A percentile compares a stretch with the other conserved stretches of the same genome.
phyloP scores from a whole-genome alignment of 768 basidiomycete genomes.

The Mycena indigotica region DNA sequence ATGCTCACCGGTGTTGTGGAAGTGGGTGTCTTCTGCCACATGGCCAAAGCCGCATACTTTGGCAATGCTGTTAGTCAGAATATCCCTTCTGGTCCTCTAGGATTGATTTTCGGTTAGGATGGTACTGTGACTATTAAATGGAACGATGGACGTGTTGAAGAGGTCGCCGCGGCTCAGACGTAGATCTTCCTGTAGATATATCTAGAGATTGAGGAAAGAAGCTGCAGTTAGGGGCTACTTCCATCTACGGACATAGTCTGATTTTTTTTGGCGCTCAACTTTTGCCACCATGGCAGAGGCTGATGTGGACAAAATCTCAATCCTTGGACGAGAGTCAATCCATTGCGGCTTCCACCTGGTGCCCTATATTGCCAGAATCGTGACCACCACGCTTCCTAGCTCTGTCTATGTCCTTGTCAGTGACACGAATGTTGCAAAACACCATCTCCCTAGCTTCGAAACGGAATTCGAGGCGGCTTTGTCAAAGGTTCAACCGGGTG shows the following conservation, averaged over 20 bases:
- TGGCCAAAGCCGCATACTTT: conserved; percentile 97
- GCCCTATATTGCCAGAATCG: conserved; percentile 78
- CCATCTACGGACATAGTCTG: no score
- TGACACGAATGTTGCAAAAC: conserved; percentile 83
- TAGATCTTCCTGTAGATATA: no score
- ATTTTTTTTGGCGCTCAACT: no score
- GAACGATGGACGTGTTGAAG: conserved; percentile 50
- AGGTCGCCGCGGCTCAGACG: conserved; percentile 23
- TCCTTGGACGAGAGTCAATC: conserved; percentile 83
- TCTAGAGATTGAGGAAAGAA: no score
- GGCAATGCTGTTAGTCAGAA: conserved; percentile 66
- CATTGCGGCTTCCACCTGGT: conserved; percentile 94
- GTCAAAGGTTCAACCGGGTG: conserved; percentile 25
- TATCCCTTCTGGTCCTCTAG: neutral
- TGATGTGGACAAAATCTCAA: no score
- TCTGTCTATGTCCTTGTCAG: conserved; percentile 92
- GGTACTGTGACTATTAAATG: conserved; percentile 69
- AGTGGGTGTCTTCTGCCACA: conserved; percentile 93
- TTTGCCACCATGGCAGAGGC: no score
- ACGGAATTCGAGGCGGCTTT: conserved; percentile 60
- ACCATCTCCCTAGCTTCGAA: conserved; percentile 73
- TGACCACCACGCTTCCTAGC: conserved; percentile 69
- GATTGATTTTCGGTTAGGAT: conserved; percentile 44
- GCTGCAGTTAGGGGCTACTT: no score
- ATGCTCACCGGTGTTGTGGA: conserved; percentile 98